phyloP scores from a whole-genome alignment of 495 filamentous ascomycete species.

The Xylaria curta region DNA sequence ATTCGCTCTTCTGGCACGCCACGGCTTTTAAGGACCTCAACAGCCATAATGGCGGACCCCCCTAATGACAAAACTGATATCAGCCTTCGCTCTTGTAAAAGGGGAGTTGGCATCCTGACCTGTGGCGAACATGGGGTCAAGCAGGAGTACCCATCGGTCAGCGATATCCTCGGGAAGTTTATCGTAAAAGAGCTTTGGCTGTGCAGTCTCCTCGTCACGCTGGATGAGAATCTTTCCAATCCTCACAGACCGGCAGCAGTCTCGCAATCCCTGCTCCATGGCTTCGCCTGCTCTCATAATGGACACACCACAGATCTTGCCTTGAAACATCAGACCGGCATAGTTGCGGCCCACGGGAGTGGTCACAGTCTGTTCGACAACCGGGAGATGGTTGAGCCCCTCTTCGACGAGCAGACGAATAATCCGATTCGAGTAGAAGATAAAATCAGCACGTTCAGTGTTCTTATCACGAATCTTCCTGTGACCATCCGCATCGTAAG shows the following conservation, averaged over 20 bases:
- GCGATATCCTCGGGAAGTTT: conserved; percentile 95
- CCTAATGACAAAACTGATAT: conserved; percentile 55
- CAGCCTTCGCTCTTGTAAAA: conserved; percentile 20
- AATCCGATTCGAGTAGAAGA: conserved; percentile 99
- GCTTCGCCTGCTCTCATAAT: conserved; percentile 98
- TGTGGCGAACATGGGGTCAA: conserved; percentile 99
- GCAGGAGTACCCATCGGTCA: conserved; percentile 88
- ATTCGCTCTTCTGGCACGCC: conserved; percentile 96
- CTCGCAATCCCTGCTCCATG: conserved; percentile 95
- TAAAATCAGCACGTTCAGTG: conserved; percentile 92
- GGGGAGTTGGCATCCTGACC: conserved; percentile 58
- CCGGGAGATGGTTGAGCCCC: conserved; percentile 94
- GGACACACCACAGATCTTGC: conserved; percentile 97
- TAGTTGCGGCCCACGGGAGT: conserved; percentile 92
- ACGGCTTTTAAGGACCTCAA: conserved; percentile 84
- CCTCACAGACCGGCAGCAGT: conserved; percentile 94
- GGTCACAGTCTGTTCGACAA: conserved; percentile 83
- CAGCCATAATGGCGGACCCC: conserved; percentile 94
- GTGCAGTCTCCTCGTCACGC: conserved; percentile 90
- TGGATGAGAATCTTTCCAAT: conserved; percentile 99
- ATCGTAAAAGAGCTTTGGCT: conserved; percentile 94
- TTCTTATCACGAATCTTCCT: conserved; percentile 95
- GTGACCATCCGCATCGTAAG: conserved; percentile 28
- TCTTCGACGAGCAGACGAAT: conserved; percentile 98
- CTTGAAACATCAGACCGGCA: conserved; percentile 90